phyloP scores from a whole-genome alignment of 2,329 filamentous ascomycete species.

The Verticillium zaregamsianum region DNA sequence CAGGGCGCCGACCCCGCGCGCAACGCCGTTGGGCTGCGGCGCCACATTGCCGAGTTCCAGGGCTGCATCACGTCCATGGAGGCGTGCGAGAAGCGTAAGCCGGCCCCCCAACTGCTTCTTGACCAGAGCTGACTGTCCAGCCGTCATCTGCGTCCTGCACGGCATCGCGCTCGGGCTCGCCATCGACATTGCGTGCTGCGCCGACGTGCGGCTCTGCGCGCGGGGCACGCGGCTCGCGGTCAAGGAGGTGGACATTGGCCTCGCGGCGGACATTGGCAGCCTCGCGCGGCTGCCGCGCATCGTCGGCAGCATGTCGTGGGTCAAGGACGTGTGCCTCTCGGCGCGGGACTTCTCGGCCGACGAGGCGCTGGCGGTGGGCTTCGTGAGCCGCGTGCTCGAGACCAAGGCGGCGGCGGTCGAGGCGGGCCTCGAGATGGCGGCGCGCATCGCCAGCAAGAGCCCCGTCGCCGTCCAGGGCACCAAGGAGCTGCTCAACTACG shows the following conservation, averaged over 20 bases:
- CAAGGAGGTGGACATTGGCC: constrained; percentile 78
- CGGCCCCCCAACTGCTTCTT: constrained; percentile 10
- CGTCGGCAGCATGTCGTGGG: constrained; percentile 68
- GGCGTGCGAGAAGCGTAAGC: constrained; percentile 79
- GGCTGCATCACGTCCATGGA: constrained; percentile 71
- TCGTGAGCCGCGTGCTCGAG: constrained; percentile 62
- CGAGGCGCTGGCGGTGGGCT: constrained; percentile 67
- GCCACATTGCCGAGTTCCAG: constrained; percentile 77
- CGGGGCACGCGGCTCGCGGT: constrained; percentile 60
- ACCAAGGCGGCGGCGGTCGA: constrained; percentile 60
- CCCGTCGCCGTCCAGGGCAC: constrained; percentile 84
- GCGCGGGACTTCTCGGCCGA: constrained; percentile 65
- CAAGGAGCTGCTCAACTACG: constrained; percentile 81
- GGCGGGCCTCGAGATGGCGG: constrained; percentile 60
- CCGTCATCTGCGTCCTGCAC: constrained; percentile 78
- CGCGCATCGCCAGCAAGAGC: constrained; percentile 70
- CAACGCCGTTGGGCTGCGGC: constrained; percentile 56
- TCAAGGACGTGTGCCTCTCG: constrained; percentile 72
- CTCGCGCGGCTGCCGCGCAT: constrained; percentile 69
- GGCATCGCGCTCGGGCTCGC: constrained; percentile 74
- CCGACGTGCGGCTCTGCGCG: constrained; percentile 66
- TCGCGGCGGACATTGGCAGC: constrained; percentile 77
- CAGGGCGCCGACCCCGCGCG: constrained; percentile 55
- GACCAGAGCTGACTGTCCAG: constrained; percentile 31
- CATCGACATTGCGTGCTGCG: constrained; percentile 67